Base-by-base conservation (phyloP, 2,329 filamentous ascomycete species). In the Gnomoniopsis sp. region DNA sequence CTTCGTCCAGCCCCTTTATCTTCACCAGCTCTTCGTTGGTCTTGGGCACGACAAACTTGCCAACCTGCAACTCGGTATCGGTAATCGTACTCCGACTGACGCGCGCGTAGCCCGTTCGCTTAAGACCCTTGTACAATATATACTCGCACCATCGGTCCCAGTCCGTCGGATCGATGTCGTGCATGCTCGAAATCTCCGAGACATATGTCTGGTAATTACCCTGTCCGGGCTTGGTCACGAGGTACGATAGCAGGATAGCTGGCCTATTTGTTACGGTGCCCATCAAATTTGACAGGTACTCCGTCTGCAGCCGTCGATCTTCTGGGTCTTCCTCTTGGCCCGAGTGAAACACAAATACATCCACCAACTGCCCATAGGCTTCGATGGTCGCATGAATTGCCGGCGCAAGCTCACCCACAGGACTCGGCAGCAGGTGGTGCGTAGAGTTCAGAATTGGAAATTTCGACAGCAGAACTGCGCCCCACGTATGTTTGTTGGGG, bases 101-200 rank as follows among this genome's bases (percentile, higher is more conserved):
- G 55, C 95, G 81, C 3, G 95, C 95, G 71, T 99, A 99, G 1
- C 91, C 93, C 0, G 89, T 88, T 62, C 93, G 84, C 74, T 87
- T 88, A 62, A 99, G 76, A 14, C 87, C 87, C 79, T 97, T 97
- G 81, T 91, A 99, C 26, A 99, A 78, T 65, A 99, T 97, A 74
- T 99, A 99, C 78, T 99, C 93, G 78, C 95, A 99, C 95, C 95
- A 99, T 57, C 95, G 82, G 73, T 99, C 95, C 92, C 92, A 96
- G 72, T 99, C 95, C 3, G 81, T 87, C 0, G 88, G 84, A 69
- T 99, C 95, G 52, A 99, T 95, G 69, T 99, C 95, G 68, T 90
- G 87, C 95, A 99, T 99, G 11, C 92, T 91, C 59, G 90, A 96
- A 59, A 79, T 78, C 55, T 91, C 83, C 58, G 91, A 91, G 23